A percentile compares a stretch with the other conserved stretches of the same genome.
Conservation (phyloP, 2,329 filamentous ascomycete species). For the Neoarthrinium moseri region DNA sequence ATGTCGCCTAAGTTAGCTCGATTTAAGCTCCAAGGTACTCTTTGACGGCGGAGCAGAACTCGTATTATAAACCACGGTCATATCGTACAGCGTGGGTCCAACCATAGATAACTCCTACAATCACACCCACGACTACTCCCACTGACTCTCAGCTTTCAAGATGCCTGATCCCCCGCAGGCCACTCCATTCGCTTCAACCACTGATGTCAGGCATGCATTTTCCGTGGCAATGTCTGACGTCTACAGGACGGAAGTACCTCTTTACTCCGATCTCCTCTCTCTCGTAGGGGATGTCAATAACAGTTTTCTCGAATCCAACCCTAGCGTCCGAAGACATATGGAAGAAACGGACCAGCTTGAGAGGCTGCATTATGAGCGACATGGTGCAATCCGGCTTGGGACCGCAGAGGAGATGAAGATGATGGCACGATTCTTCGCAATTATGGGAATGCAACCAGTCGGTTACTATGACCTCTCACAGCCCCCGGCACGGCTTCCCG, state of each 20-base stretch:
- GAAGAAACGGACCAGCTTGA: not conserved
- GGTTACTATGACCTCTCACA: slow-evolving; percentile 5
- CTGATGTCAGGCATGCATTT: not conserved
- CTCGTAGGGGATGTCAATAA: not conserved
- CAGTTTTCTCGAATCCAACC: not conserved
- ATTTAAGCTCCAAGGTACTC: too few species aligned
- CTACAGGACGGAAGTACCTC: slow-evolving; percentile 2
- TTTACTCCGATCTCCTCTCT: not conserved
- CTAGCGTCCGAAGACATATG: not conserved
- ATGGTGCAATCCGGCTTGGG: slow-evolving; percentile 4
- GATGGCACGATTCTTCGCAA: slow-evolving; percentile 2
- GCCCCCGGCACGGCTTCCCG: not conserved
- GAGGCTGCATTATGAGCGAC: slow-evolving; percentile 2
- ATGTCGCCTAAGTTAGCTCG: too few species aligned
- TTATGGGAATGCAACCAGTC: slow-evolving; percentile 6
- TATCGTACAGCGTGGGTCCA: too few species aligned
- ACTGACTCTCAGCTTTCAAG: too few species aligned
- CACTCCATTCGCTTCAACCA: too few species aligned
- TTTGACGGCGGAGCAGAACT: too few species aligned
- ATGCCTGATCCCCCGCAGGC: too few species aligned
- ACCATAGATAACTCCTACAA: too few species aligned
- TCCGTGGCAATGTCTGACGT: slow-evolving; percentile 1
- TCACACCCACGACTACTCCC: too few species aligned
- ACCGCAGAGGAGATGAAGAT: slow-evolving; percentile 2
- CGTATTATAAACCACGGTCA: too few species aligned